A percentile compares a stretch with the other conserved stretches of the same genome.
phyloP scores from a whole-genome alignment of 176 grass and related monocot species.

The Carex parvula region DNA sequence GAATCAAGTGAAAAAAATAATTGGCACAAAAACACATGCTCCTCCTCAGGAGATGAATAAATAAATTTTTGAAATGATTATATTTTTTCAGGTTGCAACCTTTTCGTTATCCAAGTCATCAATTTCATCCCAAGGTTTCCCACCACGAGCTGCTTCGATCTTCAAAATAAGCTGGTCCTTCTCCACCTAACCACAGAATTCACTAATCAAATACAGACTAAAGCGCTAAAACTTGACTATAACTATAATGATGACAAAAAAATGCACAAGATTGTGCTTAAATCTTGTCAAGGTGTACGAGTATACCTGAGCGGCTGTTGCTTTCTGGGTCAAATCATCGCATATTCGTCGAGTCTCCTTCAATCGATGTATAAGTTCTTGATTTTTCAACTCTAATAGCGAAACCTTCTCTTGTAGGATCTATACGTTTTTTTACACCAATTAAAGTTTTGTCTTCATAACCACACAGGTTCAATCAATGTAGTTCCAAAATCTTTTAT shows the following conservation, averaged over 20 bases:
- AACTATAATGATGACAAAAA: not conserved
- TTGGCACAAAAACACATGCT: not conserved
- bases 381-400: constrained; percentile 75
- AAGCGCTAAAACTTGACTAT: not conserved
- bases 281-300: not conserved
- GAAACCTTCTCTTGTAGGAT: constrained; percentile 72
- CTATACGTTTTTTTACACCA: constrained; percentile 36
- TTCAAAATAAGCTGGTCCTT: constrained; percentile 77
- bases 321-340: constrained; percentile 52
- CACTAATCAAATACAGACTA: constrained; percentile 1
- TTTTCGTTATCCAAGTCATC: constrained; percentile 38
- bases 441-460: not conserved
- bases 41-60: not conserved
- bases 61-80: not conserved
- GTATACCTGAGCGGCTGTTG: constrained; percentile 67
- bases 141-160: constrained; percentile 59
- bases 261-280: constrained; percentile 1
- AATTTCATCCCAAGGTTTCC: constrained; percentile 77
- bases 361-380: constrained; percentile 59
- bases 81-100: constrained; percentile 30
- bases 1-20: not conserved
- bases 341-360: constrained; percentile 55
- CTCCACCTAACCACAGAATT: constrained; percentile 51
- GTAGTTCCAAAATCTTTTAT: not conserved
- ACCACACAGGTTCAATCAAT: not conserved